Evolutionary conservation across 192 early-diverging fungal species (phyloP).

Genomic region (Rhizophagus sp.): DNA sequence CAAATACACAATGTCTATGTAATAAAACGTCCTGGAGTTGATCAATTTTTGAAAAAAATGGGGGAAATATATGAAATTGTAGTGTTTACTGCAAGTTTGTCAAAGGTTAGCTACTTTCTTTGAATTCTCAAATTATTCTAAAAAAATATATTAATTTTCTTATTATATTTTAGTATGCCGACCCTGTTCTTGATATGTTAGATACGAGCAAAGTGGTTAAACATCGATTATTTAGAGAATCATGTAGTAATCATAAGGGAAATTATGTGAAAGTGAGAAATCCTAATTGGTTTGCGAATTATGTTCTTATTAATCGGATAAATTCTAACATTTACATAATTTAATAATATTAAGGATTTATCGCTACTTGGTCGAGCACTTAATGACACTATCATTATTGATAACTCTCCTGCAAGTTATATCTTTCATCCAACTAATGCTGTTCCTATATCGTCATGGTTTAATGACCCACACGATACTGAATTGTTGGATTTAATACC

Average conservation of each 20-base stretch:
- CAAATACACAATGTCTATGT: conserved; percentile 94
- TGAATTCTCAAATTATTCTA: background rate
- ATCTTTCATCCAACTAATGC: conserved; percentile 96
- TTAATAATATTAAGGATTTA: conserved; percentile 62
- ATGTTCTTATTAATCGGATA: conserved; percentile 5
- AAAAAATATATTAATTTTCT: background rate
- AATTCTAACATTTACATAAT: background rate
- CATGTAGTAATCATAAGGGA: conserved; percentile 92
- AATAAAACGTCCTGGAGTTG: conserved; percentile 94
- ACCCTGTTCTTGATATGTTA: conserved; percentile 94
- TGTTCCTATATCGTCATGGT: conserved; percentile 94
- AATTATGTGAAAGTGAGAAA: conserved; percentile 87
- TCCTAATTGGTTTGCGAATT: background rate
- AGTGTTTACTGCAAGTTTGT: conserved; percentile 92
- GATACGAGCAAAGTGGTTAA: conserved; percentile 83
- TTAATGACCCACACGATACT: conserved; percentile 94
- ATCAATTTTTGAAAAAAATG: conserved; percentile 85
- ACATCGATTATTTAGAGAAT: conserved; percentile 95
- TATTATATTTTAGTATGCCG: conserved; percentile 77
- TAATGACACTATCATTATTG: conserved; percentile 84
- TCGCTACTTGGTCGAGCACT: conserved; percentile 86
- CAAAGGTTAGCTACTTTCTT: conserved; percentile 59
- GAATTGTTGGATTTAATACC: conserved; percentile 93
- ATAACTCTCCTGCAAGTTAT: conserved; percentile 97
- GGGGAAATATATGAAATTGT: conserved; percentile 91